phyloP scores from a whole-genome alignment of 768 basidiomycete species.

The Exsudoporus frostii region DNA sequence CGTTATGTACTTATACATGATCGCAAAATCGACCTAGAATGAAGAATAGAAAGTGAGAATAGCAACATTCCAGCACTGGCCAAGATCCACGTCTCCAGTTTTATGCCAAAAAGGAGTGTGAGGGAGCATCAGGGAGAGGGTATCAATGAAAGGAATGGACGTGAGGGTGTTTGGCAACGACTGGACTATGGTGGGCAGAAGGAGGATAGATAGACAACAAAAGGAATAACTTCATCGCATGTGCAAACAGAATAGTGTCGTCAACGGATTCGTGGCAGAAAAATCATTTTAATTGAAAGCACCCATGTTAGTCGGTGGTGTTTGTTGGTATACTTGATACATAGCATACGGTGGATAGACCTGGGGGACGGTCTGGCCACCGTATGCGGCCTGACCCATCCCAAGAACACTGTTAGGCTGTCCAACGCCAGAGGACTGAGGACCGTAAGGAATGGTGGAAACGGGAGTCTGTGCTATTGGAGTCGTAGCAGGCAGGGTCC shows the following conservation, averaged over 20 bases:
- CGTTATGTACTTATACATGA: constrained; percentile 39
- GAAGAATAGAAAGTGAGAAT: constrained; percentile 30
- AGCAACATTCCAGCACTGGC: constrained; percentile 32
- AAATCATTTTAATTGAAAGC: constrained; percentile 56
- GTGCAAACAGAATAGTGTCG: constrained; percentile 38
- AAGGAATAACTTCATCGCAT: constrained; percentile 32
- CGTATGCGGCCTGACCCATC: constrained; percentile 67
- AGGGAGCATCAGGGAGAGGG: constrained; percentile 18
- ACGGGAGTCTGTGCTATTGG: constrained; percentile 27
- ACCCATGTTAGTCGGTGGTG: constrained; percentile 70
- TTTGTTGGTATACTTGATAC: constrained; percentile 82
- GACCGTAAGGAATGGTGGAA: constrained; percentile 47
- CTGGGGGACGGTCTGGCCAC: constrained; percentile 57
- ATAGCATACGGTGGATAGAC: constrained; percentile 73
- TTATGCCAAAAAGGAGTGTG: constrained; percentile 25
- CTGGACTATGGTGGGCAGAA: constrained; percentile 24
- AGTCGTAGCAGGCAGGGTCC: constrained; percentile 31
- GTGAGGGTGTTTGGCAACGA: constrained; percentile 22
- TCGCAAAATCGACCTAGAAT: constrained; percentile 31
- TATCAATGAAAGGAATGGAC: constrained; percentile 30
- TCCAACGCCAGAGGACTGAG: constrained; percentile 58
- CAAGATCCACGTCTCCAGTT: constrained; percentile 22
- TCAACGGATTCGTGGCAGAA: constrained; percentile 35
- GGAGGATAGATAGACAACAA: constrained; percentile 33
- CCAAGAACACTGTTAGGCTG: constrained; percentile 57